A percentile compares a stretch with the other conserved stretches of the same genome.
Conservation (phyloP, 495 filamentous ascomycete species). For the Aspergillus baeticus region DNA sequence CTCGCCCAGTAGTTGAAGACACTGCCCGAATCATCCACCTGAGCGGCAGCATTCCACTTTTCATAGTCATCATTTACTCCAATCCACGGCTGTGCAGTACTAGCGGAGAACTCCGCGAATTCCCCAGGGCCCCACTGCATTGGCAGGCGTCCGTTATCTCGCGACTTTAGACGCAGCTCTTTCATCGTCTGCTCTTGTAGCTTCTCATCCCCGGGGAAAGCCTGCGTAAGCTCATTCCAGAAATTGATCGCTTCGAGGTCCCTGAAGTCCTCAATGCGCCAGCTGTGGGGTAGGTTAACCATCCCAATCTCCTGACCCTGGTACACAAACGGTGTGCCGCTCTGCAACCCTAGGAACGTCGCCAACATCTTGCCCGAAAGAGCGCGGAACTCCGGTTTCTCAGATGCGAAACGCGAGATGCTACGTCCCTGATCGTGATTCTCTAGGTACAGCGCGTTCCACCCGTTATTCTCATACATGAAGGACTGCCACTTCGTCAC, state of each 20-base stretch:
- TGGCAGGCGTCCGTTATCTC: conserved; percentile 45
- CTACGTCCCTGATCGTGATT: conserved; percentile 63
- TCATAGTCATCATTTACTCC: conserved; percentile 42
- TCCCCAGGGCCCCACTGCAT: conserved; percentile 59
- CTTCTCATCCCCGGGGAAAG: not conserved
- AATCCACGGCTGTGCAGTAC: conserved; percentile 48
- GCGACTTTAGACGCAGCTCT: conserved; percentile 26
- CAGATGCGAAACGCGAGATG: conserved; percentile 50
- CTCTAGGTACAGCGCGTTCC: conserved; percentile 28
- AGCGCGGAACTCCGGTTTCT: conserved; percentile 40
- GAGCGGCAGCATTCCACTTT: conserved; percentile 41
- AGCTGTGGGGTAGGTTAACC: conserved; percentile 60
- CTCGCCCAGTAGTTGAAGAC: conserved; percentile 47
- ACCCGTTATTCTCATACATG: too few species aligned
- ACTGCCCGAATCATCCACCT: conserved; percentile 34
- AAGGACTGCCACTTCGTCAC: too few species aligned
- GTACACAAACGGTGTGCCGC: conserved; percentile 64
- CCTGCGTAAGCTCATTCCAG: not conserved
- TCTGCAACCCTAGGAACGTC: conserved; percentile 50
- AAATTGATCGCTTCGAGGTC: conserved; percentile 62
- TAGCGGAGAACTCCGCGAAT: conserved; percentile 34
- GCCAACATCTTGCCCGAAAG: conserved; percentile 55
- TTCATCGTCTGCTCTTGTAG: not conserved
- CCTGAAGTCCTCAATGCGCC: conserved; percentile 58
- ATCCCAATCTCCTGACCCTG: conserved; percentile 72